Percentiles rank a stretch among this genome's conserved stretches.
Conservation (phyloP, 495 filamentous ascomycete genomes). For the Penicillium malachiteum region DNA sequence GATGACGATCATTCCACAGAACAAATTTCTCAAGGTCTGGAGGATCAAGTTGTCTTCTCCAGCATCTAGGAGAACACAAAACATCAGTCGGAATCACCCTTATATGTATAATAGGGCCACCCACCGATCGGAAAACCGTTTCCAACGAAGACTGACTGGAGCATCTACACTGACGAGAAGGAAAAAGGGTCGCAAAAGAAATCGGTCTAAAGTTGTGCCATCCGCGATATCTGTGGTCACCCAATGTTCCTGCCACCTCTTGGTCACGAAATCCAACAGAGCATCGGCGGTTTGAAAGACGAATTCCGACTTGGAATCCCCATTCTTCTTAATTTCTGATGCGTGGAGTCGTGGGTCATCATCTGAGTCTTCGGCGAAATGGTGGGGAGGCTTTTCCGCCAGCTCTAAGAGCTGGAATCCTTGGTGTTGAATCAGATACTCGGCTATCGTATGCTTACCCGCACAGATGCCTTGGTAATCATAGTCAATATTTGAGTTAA, state of each 20-base stretch:
- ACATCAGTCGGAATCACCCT: slow-evolving; percentile 4
- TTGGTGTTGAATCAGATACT: slow-evolving; percentile 75
- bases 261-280: slow-evolving; percentile 81
- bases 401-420: slow-evolving; percentile 59
- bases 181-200: slow-evolving; percentile 84
- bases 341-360: slow-evolving; percentile 31
- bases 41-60: slow-evolving; percentile 36
- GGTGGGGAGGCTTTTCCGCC: slow-evolving; percentile 14
- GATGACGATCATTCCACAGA: slow-evolving; percentile 67
- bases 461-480: slow-evolving; percentile 72
- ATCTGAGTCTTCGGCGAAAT: slow-evolving; percentile 27
- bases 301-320: slow-evolving; percentile 23
- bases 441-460: slow-evolving; percentile 81
- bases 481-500: slow-evolving; percentile 13
- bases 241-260: slow-evolving; percentile 76
- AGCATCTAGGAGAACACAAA: slow-evolving; percentile 35
- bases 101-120: slow-evolving; percentile 3
- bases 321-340: slow-evolving; percentile 22
- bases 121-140: slow-evolving; percentile 62
- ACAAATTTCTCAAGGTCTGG: slow-evolving; percentile 78
- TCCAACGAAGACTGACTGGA: slow-evolving; percentile 78
- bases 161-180: slow-evolving; percentile 90
- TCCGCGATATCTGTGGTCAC: slow-evolving; percentile 80
- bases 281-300: slow-evolving; percentile 58
- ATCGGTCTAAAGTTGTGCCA: slow-evolving; percentile 64